Conservation (phyloP, 2,329 filamentous ascomycete genomes). For the Colletotrichum sp. region DNA sequence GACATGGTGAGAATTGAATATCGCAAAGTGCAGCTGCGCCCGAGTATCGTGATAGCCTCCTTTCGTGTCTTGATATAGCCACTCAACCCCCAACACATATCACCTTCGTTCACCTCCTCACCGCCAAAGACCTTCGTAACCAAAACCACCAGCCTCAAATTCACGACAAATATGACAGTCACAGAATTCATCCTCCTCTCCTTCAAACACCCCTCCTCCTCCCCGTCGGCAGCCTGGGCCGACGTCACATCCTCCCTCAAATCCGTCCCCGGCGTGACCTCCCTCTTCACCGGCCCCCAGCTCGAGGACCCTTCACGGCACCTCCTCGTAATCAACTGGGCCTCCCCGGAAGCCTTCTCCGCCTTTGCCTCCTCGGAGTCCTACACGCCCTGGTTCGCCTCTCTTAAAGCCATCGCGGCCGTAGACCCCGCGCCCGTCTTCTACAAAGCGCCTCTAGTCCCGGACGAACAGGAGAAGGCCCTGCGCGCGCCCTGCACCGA, state of each 20-base stretch:
- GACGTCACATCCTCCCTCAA: constrained; percentile 11
- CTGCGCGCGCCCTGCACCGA: constrained; percentile 43
- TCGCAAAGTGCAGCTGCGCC: background rate
- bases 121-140: background rate
- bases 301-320: constrained; percentile 37
- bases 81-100: background rate
- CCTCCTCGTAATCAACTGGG: constrained; percentile 39
- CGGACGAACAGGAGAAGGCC: constrained; percentile 24
- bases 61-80: background rate
- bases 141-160: background rate
- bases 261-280: constrained; percentile 34
- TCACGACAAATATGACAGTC: background rate
- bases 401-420: constrained; percentile 32
- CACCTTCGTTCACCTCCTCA: rapidly evolving
- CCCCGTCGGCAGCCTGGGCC: constrained; percentile 7
- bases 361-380: constrained; percentile 46
- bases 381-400: constrained; percentile 45
- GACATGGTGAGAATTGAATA: background rate
- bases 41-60: background rate
- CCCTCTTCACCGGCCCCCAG: constrained; percentile 38
- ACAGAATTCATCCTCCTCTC: constrained; percentile 21
- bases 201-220: constrained; percentile 8
- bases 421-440: constrained; percentile 25
- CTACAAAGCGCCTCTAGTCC: constrained; percentile 21
- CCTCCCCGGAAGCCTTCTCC: constrained; percentile 34